Base-by-base conservation (phyloP, 192 early-diverging fungal genomes). In the Gamsiella multidivaricata region DNA sequence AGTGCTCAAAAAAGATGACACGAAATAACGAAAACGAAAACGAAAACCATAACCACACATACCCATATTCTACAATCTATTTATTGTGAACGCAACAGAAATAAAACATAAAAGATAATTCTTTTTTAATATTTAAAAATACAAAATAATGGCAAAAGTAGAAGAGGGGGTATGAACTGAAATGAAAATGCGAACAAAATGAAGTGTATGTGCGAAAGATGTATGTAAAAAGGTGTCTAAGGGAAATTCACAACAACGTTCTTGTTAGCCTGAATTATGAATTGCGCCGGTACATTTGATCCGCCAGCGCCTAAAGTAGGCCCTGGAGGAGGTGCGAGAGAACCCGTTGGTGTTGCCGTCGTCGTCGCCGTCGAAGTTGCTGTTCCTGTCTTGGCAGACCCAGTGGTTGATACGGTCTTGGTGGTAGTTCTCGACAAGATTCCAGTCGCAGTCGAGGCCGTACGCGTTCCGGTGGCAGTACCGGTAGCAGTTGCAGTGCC, bases 211-310 rank as follows among this genome's bases (percentile, higher is more conserved):
- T n/a, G n/a, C n/a, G n/a, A 41, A 61, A 31, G 23, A 61, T 41
- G 39, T 3, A 33, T 10, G 37, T 9, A 31, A 14, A 29, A 59
- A 39, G 0, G 12, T 46, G 3, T 52, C 55, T 60, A 75, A 17
- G 71, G 64, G 29, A 75, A 75, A 45, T 75, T 75, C 41, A 75
- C 20, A 9, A 32, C 22, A 29, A 64, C 64, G 15, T 55, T 46
- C 54, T 54, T 55, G 57, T 75, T 75, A 64, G 71, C 71, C 55
- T 75, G 71, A 25, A 75, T 58, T 17, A 49, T 53, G 41, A 75
- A 15, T 5, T 61, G 71, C 8, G 64, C 71, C 8, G 71, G 42
- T 7, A 49, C 10, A 17, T 14, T 17, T 0, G 62, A 66, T 20
- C 64, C 64, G 0, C 71, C 71, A 15, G 71, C 63, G 9, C 62